Evolutionary conservation across 2,329 filamentous ascomycete genomes (phyloP).

Genomic region (Sclerotinia sclerotiorum): DNA sequence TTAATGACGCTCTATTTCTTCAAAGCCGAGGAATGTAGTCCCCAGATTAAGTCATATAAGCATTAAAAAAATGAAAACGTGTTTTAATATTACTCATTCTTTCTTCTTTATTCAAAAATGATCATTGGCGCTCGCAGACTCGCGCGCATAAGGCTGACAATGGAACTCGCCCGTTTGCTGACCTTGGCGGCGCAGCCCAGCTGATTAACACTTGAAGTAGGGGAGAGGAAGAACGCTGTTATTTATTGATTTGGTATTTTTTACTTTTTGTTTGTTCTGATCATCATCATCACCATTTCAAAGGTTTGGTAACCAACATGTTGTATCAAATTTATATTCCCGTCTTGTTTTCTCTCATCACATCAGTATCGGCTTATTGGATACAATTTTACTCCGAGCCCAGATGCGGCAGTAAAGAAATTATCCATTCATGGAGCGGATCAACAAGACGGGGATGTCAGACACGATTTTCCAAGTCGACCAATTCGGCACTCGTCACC

Average conservation of each 20-base stretch:
- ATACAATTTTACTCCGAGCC: not conserved
- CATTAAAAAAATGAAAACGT: not conserved
- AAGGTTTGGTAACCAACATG: not conserved
- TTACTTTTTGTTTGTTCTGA: not conserved
- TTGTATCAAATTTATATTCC: not conserved
- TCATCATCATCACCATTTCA: not conserved
- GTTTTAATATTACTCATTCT: not conserved
- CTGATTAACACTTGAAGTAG: not conserved
- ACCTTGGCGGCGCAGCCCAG: not conserved
- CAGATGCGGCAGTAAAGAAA: not conserved
- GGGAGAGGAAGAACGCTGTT: not conserved
- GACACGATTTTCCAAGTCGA: not conserved
- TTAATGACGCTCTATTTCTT: not conserved
- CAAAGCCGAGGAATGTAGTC: not conserved
- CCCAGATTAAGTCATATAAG: not conserved
- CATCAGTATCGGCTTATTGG: constrained; percentile 8
- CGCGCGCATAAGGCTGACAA: constrained; percentile 1
- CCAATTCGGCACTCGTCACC: not conserved
- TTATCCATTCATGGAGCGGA: not conserved
- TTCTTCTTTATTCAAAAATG: not conserved
- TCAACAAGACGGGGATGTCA: constrained; percentile 6
- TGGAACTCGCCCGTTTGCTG: not conserved
- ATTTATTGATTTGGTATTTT: no score
- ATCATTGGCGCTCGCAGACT: no score
- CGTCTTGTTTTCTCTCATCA: not conserved